Percentiles rank a stretch among this genome's conserved stretches.
Evolutionary conservation across 2,329 filamentous ascomycete species (phyloP).

Genomic region (Fusarium sterilihyphosum): DNA sequence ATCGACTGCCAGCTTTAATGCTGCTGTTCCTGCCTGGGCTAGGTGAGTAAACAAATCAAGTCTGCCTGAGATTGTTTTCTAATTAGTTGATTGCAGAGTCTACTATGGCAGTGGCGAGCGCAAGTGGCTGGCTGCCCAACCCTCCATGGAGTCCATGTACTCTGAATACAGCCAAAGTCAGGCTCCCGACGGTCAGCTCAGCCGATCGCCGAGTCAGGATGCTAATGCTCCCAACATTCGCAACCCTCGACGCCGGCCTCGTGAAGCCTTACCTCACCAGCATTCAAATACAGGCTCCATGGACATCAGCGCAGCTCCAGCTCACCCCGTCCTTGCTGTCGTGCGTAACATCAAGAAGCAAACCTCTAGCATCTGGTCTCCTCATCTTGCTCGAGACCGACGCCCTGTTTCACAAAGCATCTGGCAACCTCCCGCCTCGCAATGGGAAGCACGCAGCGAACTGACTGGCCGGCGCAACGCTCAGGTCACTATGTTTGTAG

Average conservation of each 20-base stretch:
- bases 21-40: constrained; percentile 64
- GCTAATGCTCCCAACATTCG: constrained; percentile 57
- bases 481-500: constrained; percentile 78
- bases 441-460: constrained; percentile 69
- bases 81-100: constrained; percentile 54
- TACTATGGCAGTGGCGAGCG: constrained; percentile 77
- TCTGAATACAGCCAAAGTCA: constrained; percentile 61
- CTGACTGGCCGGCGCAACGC: constrained; percentile 74
- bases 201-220: constrained; percentile 61
- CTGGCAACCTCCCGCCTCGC: constrained; percentile 79
- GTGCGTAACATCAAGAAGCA: constrained; percentile 55
- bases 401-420: constrained; percentile 67
- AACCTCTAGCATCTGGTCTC: constrained; percentile 75
- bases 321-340: constrained; percentile 40
- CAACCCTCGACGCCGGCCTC: constrained; percentile 57
- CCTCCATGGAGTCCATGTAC: constrained; percentile 57
- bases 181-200: constrained; percentile 56
- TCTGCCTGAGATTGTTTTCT: neutral
- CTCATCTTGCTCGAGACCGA: constrained; percentile 74
- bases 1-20: constrained; percentile 61
- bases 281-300: constrained; percentile 50
- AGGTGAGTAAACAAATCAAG: constrained; percentile 48
- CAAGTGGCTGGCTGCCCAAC: constrained; percentile 58
- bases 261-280: constrained; percentile 44
- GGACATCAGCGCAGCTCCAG: constrained; percentile 54